phyloP scores from a whole-genome alignment of 2,329 filamentous ascomycete species.

The Tolypocladium inflatum region DNA sequence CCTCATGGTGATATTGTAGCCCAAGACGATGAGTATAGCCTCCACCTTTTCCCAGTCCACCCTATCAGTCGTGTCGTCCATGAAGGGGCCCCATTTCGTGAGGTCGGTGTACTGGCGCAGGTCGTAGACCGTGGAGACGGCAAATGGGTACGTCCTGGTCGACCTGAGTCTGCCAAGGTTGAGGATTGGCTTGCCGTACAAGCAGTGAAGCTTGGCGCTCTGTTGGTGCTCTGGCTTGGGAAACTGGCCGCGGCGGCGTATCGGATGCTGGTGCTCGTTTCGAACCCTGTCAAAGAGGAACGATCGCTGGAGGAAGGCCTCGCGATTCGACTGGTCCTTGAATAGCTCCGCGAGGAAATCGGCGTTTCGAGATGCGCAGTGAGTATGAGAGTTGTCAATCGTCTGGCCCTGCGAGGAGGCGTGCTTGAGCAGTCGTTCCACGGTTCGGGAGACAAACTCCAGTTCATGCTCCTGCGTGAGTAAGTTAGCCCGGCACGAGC shows the following conservation, averaged over 20 bases:
- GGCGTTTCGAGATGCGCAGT: slow-evolving; percentile 37
- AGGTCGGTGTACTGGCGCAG: slow-evolving; percentile 54
- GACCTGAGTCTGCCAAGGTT: slow-evolving; percentile 24
- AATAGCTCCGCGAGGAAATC: slow-evolving; percentile 35
- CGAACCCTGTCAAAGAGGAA: slow-evolving; percentile 51
- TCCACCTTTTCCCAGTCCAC: slow-evolving; percentile 79
- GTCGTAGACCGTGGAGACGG: slow-evolving; percentile 64
- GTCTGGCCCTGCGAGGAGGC: slow-evolving; percentile 26
- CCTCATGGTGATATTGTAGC: slow-evolving; percentile 48
- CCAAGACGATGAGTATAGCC: slow-evolving; percentile 60
- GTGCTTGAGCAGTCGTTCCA: slow-evolving; percentile 35
- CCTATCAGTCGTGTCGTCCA: slow-evolving; percentile 46
- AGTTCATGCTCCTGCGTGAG: slow-evolving; percentile 29
- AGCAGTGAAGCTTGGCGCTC: slow-evolving; percentile 60
- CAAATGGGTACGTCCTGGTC: slow-evolving; percentile 44
- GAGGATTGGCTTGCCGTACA: slow-evolving; percentile 54
- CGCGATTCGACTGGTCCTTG: slow-evolving; percentile 37
- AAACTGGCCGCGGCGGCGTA: not conserved
- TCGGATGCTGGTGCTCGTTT: slow-evolving; percentile 17
- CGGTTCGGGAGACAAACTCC: slow-evolving; percentile 35
- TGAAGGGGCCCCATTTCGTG: slow-evolving; percentile 64
- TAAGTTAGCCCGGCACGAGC: not conserved
- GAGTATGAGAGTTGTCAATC: slow-evolving; percentile 21
- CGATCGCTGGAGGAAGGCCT: slow-evolving; percentile 55
- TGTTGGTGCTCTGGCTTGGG: slow-evolving; percentile 39